Evolutionary conservation across 139 green algal species (phyloP), one percentile per base, ranked within the genome.

Genomic region (Micractinium sp.): DNA sequence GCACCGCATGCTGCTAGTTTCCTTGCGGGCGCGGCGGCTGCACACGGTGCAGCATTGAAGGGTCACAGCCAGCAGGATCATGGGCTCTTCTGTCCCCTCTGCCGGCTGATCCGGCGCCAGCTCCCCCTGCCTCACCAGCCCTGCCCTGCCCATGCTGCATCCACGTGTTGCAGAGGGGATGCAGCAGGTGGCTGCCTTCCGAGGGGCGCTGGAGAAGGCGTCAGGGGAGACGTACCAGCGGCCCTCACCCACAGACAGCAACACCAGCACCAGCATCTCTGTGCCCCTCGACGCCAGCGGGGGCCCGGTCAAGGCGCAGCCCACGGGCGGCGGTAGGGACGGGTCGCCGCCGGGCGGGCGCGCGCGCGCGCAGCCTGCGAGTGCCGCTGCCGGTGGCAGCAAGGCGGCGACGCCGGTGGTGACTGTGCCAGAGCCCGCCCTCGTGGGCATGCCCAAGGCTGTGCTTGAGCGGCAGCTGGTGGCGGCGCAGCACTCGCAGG

Each of bases 241-340:
- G 25, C 86, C 86, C 60, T 89, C 86, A 23, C 86, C 86, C 60
- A 89, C 86, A 25, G 86, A 89, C 86, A 89, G 86, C 86, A 89
- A 85, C 77, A 81, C 78, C 60, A 84, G 69, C 75, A 63, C 86
- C 27, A 63, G 74, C 36, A 69, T 89, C 23, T 79, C 86, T 3
- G 33, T 85, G 18, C 76, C 76, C 0, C 76, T 85, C 27, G 86
- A 79, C 14, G 86, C 13, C 56, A 36, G 85, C 67, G 20, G 82
- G 15, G 39, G 33, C 29, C 20, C 56, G n/a, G 56, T 13, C n/a
- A 22, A 18, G n/a, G 9, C n/a, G 27, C 29, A 27, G 61, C 27
- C 81, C 0, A 56, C 81, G 35, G 36, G n/a, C 27, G 22, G 63
- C 82, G 14, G 81, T 56, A 29, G n/a, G 13, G 81, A 14, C 2